phyloP scores from a whole-genome alignment of 495 filamentous ascomycete species.

The Tuber melanosporum region DNA sequence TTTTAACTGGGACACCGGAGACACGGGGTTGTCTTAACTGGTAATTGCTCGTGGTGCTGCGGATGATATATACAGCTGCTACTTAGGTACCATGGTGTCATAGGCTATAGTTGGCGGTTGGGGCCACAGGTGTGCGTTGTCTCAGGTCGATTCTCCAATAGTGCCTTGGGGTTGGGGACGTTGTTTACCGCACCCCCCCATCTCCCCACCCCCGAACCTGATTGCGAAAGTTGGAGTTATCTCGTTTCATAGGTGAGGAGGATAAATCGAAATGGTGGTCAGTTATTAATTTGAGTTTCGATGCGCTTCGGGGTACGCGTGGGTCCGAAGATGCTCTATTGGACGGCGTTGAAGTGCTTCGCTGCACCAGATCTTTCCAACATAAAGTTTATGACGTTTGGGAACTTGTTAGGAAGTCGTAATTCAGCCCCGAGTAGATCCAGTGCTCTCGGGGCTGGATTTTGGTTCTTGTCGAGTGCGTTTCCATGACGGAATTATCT shows the following conservation, averaged over 20 bases:
- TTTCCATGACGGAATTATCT: slow-evolving; percentile 54
- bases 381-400: slow-evolving; percentile 50
- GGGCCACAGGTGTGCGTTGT: slow-evolving; percentile 46
- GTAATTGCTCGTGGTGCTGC: slow-evolving; percentile 54
- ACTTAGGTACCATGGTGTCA: slow-evolving; percentile 43
- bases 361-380: slow-evolving; percentile 47
- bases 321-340: slow-evolving; percentile 53
- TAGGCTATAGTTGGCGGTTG: slow-evolving; percentile 32
- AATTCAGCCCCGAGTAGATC: slow-evolving; percentile 53
- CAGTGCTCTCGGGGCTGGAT: slow-evolving; percentile 49
- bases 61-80: slow-evolving; percentile 49
- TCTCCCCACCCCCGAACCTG: too few relatives aligned
- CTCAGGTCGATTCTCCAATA: slow-evolving; percentile 47
- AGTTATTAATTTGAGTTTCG: slow-evolving; percentile 49
- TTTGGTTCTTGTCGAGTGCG: slow-evolving; percentile 46
- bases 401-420: slow-evolving; percentile 53
- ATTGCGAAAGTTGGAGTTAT: slow-evolving; percentile 49
- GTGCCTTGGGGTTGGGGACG: slow-evolving; percentile 47
- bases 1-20: slow-evolving; percentile 46
- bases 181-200: slow-evolving; percentile 46
- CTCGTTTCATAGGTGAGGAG: slow-evolving; percentile 34
- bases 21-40: slow-evolving; percentile 52
- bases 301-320: slow-evolving; percentile 37
- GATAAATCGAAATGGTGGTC: slow-evolving; percentile 50
- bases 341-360: slow-evolving; percentile 51